Base-by-base conservation (phyloP, 1,284 basidiomycete genomes). In the Marasmius sp. region DNA sequence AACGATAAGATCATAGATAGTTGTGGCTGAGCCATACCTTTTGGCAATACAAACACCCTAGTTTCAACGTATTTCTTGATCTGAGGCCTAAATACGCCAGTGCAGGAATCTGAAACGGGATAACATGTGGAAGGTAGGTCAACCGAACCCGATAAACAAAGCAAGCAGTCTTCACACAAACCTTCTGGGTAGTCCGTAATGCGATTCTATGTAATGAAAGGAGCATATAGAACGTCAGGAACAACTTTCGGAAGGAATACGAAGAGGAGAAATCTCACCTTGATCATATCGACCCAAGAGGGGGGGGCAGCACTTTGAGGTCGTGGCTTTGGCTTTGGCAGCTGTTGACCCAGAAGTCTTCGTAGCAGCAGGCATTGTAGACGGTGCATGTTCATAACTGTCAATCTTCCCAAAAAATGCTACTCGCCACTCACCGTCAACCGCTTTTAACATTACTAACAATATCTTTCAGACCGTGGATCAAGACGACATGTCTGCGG, bases 1-100 rank as follows among this genome's bases (percentile, higher is more conserved):
- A 66, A 67, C 66, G 65, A 61, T n/a, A 36, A 61, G 49, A 45
- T 33, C 14, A 20, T 27, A 20, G 8, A 33, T 49, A n/a, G 39
- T 58, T 50, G 49, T 60, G 62, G 73, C 77, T 43, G 20, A 47
- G 36, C 67, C 71, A 50, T 59, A 83, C 89, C 89, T 81, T 91
- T 91, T 66, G 90, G 89, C 51, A 91, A 83, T 61, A 80, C 71
- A 66, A 92, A 88, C 60, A 80, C 80, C 57, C 85, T 84, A 61
- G 76, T 74, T 72, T 87, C 86, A 55, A 89, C 80, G 73, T 81
- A 90, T 86, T 91, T 92, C 85, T 92, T 92, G 79, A 92, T 88
- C 62, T 80, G 85, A 27, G 88, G 86, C 66, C 90, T 85, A 65
- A 88, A 90, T 68, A 91, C 87, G 74, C 89, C 90, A 60, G 73